These are phyloP conservation scores for Calonectria hawksworthii DNA, from an alignment of 2,329 filamentous ascomycete genomes.

Conservation along the genomic window DNA sequence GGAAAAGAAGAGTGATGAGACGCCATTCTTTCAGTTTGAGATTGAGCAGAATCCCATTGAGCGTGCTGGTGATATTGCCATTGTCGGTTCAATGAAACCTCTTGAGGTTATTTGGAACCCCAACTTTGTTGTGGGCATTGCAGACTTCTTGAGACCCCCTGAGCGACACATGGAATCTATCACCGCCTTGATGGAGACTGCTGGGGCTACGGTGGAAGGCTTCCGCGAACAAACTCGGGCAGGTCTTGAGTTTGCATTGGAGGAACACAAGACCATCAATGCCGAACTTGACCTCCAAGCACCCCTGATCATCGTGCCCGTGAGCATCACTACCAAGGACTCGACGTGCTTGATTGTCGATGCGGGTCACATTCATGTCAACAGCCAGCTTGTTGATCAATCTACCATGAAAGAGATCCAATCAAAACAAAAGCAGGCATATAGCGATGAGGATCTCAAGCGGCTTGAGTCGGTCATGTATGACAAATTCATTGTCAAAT, in stretches of 20 bases:
- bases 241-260: conserved; percentile 93
- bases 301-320: conserved; percentile 94
- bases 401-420: conserved; percentile 92
- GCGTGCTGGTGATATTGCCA: conserved; percentile 88
- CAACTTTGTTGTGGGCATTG: conserved; percentile 89
- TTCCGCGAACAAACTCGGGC: conserved; percentile 95
- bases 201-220: conserved; percentile 95
- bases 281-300: conserved; percentile 96
- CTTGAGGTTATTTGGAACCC: conserved; percentile 99
- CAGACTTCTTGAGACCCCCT: conserved; percentile 95
- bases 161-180: conserved; percentile 99
- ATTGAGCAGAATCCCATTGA: conserved; percentile 97
- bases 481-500: conserved; percentile 93
- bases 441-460: conserved; percentile 90
- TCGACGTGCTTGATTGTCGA: conserved; percentile 95
- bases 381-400: conserved; percentile 93
- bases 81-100: conserved; percentile 93
- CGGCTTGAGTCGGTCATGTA: conserved; percentile 95
- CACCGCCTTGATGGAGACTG: conserved; percentile 92
- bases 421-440: conserved; percentile 88
- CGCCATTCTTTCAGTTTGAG: conserved; percentile 92
- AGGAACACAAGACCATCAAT: conserved; percentile 98
- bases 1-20: conserved; percentile 62
- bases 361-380: conserved; percentile 94
- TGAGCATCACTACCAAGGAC: conserved; percentile 85